These are phyloP conservation scores for Dendrobium chrysotoxum DNA, from an alignment of 106 monocot genomes.

Conservation along the genomic window DNA sequence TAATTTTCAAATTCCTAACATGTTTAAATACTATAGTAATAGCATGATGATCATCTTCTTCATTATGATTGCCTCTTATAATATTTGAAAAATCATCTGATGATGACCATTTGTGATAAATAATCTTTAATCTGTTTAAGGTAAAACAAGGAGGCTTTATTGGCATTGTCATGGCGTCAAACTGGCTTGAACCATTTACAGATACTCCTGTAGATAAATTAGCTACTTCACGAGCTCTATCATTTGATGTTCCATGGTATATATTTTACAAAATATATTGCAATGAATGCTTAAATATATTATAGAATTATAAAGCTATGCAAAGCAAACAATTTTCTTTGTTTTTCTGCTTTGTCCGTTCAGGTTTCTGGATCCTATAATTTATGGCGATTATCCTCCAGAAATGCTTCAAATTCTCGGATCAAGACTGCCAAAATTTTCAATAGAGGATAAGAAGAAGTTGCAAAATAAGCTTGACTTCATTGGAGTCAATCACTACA, in stretches of 20 bases:
- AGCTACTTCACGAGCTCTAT: neutral
- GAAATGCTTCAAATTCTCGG: constrained; percentile 28
- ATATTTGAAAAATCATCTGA: too few relatives aligned
- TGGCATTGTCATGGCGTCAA: neutral
- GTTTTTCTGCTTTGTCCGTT: neutral
- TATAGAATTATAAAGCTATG: too few relatives aligned
- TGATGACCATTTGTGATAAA: too few relatives aligned
- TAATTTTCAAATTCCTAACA: too few relatives aligned
- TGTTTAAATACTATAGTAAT: too few relatives aligned
- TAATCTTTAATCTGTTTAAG: neutral
- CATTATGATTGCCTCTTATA: too few relatives aligned
- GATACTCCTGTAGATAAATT: neutral
- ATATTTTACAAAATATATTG: neutral
- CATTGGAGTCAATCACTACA: constrained; percentile 59
- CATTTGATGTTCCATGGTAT: neutral
- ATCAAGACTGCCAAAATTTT: constrained; percentile 26
- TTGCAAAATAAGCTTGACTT: constrained; percentile 43
- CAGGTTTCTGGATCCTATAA: constrained; percentile 41
- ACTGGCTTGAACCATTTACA: neutral
- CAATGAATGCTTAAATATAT: too few relatives aligned
- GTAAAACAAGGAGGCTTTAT: neutral
- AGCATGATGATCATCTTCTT: too few relatives aligned
- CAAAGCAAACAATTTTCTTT: too few relatives aligned
- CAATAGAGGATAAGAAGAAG: constrained; percentile 20
- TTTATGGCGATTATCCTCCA: constrained; percentile 31